Percentiles rank a stretch among this genome's conserved stretches.
Conservation (phyloP, 345 rosid species). For the Linum usitatissimum region DNA sequence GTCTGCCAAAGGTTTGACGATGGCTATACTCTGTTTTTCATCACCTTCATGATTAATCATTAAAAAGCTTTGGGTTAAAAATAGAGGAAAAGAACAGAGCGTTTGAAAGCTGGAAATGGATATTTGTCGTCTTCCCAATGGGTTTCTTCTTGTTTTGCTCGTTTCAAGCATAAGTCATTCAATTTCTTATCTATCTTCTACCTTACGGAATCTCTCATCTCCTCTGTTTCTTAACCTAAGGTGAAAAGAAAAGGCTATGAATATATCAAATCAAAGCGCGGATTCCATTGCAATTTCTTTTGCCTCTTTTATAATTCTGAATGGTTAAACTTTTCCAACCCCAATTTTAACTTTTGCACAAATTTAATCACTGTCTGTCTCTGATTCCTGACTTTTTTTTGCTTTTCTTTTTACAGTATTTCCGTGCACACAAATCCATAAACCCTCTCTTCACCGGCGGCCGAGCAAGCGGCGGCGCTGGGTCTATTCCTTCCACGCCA, state of each 20-base stretch:
- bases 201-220: not conserved
- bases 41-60: not conserved
- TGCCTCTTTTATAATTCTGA: no score
- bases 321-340: not conserved
- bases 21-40: not conserved
- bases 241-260: not conserved
- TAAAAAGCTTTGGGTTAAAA: no score
- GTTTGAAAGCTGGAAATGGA: not conserved
- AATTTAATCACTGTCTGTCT: not conserved
- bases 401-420: slow-evolving; percentile 11
- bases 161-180: not conserved
- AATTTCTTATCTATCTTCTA: not conserved
- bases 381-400: not conserved
- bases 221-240: not conserved
- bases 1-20: not conserved
- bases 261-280: not conserved
- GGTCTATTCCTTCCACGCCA: not conserved
- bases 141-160: not conserved
- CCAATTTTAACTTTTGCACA: not conserved
- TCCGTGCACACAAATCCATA: slow-evolving; percentile 73
- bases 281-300: not conserved
- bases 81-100: not conserved
- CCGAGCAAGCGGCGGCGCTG: slow-evolving; percentile 35
- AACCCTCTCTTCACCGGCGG: slow-evolving; percentile 60
- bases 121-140: not conserved